Evolutionary conservation across 2,329 filamentous ascomycete species (phyloP), one percentile per base, ranked within the genome.

Genomic region (Fusarium sp.): DNA sequence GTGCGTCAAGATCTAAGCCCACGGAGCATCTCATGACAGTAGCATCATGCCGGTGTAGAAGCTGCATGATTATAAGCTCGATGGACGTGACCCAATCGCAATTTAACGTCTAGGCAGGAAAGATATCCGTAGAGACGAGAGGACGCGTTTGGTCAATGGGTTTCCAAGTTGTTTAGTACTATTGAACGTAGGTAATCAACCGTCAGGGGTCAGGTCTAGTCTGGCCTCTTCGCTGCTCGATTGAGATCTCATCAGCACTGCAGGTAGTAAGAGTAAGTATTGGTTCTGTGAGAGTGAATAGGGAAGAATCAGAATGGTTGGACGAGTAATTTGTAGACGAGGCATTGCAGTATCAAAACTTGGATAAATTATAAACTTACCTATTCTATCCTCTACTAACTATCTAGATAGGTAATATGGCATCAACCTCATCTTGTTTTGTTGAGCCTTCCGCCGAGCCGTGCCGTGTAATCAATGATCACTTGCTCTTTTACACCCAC

Each of bases 191-290:
- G 8, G 11, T 29, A 29, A 10, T 10, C 67, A 70, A 67, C 55
- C 50, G 48, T 48, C 56, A 64, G 61, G 61, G 61, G 44, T 41
- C 41, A 19, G 19, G 19, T 19, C 19, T 3, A 4, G 19, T 19
- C 19, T 19, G 10, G 27, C 53, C 27, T 25, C 65, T 65, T 63
- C 48, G 57, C 53, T 67, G 52, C 66, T 58, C 56, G 59, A 68
- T 69, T 65, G 57, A 61, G 67, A 70, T 70, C 65, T 69, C 63
- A 59, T 64, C 65, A 64, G 48, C 42, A 49, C 36, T 53, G 58
- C 57, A 61, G 6, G 23, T 25, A 25, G 19, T 19, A 19, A 19
- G 19, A 25, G 19, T 19, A 19, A 19, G 19, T 19, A 19, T 19
- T 25, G 23, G 23, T 25, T 25, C 23, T 25, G 23, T 25, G 23